A percentile compares a stretch with the other conserved stretches of the same genome.
phyloP scores from a whole-genome alignment of 1,284 basidiomycete genomes.

The Erythrobasidium hasegawianum region DNA sequence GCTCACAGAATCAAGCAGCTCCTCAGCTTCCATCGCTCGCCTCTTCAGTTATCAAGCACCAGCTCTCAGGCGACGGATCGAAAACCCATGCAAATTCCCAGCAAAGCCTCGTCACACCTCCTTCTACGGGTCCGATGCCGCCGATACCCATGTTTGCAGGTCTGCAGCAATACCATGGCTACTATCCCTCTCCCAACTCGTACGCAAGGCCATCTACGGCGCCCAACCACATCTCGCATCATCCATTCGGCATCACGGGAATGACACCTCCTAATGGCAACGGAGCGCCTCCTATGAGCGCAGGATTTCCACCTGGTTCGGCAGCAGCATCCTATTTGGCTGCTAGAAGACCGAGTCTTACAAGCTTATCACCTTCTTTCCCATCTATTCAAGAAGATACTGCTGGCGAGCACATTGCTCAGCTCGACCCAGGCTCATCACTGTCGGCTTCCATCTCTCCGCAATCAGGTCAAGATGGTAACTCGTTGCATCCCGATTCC shows the following conservation, averaged over 20 bases:
- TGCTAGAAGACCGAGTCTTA: slow-evolving; percentile 51
- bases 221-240: slow-evolving; percentile 13
- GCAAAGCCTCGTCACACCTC: not conserved
- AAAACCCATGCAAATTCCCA: not conserved
- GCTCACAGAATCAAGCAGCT: slow-evolving; percentile 3
- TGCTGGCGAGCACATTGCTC: slow-evolving; percentile 1
- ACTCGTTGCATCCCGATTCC: not conserved
- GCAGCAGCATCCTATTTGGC: slow-evolving; percentile 9
- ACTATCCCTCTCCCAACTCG: not conserved
- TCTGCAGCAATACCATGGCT: not conserved
- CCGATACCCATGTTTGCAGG: not conserved
- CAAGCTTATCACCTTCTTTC: slow-evolving; percentile 46
- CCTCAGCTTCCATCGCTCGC: not conserved
- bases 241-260: slow-evolving; percentile 4
- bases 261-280: not conserved
- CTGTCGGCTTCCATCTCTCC: not conserved
- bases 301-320: not conserved
- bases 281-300: not conserved
- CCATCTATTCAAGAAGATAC: slow-evolving; percentile 23
- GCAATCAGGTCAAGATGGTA: slow-evolving; percentile 4
- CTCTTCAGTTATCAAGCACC: not conserved
- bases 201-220: slow-evolving; percentile 16
- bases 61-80: not conserved
- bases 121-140: not conserved
- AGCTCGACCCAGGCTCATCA: not conserved